A percentile compares a stretch with the other conserved stretches of the same genome.
These are phyloP conservation scores for Davidsoniella virescens DNA, from an alignment of 2,329 filamentous ascomycete genomes.

Conservation along the genomic window DNA sequence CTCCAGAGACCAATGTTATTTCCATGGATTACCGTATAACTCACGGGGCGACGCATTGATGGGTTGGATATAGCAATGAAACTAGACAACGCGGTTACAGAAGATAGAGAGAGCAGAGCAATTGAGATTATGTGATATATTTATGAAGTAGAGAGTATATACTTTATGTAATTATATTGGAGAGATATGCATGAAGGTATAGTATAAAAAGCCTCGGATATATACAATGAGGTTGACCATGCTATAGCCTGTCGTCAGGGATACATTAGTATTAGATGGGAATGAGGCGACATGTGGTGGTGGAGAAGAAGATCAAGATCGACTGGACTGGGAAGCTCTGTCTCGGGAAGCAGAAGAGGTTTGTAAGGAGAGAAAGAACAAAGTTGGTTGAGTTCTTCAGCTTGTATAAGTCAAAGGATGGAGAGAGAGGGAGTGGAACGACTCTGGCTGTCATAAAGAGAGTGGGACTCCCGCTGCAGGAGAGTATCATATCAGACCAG, in stretches of 20 bases:
- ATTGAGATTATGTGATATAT: background rate
- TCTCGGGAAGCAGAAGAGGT: too few species aligned
- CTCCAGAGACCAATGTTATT: constrained; percentile 7
- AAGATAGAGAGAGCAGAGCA: too few species aligned
- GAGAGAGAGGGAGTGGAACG: too few species aligned
- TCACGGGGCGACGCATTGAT: constrained; percentile 8
- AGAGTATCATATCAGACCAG: too few species aligned
- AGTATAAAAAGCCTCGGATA: background rate
- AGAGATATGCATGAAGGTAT: background rate
- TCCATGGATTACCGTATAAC: constrained; percentile 8
- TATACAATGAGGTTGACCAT: background rate
- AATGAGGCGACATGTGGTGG: too few species aligned
- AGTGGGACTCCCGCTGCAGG: background rate
- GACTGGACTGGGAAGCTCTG: too few species aligned
- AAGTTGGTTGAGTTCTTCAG: too few species aligned
- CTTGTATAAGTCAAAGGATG: too few species aligned
- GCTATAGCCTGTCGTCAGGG: too few species aligned
- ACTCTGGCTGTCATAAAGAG: background rate
- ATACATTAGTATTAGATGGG: too few species aligned
- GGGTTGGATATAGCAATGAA: constrained; percentile 2
- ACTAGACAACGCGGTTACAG: background rate
- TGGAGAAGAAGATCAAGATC: too few species aligned
- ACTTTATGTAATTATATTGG: background rate
- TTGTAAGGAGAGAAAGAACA: too few species aligned
- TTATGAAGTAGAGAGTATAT: background rate